Conservation (phyloP, 129 eudicot genomes). For the Erigeron canadensis region DNA sequence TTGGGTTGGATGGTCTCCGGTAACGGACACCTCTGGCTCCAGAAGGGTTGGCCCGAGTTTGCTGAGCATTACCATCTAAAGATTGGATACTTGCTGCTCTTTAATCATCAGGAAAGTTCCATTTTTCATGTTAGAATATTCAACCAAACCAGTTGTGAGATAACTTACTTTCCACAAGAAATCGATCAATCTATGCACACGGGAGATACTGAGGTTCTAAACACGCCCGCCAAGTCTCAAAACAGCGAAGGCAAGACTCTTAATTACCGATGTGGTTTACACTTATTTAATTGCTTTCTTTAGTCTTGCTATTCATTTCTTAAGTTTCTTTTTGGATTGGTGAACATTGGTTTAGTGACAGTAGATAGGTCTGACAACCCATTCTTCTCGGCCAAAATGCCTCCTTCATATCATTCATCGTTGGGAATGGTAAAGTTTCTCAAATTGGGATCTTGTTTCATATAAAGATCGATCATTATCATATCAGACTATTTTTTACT, state of each 20-base stretch:
- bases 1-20: constrained; percentile 21
- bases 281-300: too few relatives aligned
- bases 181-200: too few relatives aligned
- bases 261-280: too few relatives aligned
- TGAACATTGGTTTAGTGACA: too few relatives aligned
- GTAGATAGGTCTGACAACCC: not conserved
- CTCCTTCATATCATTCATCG: not conserved
- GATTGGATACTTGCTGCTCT: constrained; percentile 10
- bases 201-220: too few relatives aligned
- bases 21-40: constrained; percentile 15
- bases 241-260: too few relatives aligned
- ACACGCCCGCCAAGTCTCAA: too few relatives aligned
- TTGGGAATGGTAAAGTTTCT: not conserved
- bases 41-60: constrained; percentile 32
- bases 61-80: constrained; percentile 5
- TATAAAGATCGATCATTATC: not conserved
- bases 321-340: too few relatives aligned
- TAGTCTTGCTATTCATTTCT: too few relatives aligned
- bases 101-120: constrained; percentile 2
- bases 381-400: not conserved
- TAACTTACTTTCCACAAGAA: not conserved
- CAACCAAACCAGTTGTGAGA: constrained; percentile 7
- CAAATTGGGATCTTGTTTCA: not conserved
- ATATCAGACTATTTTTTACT: not conserved
- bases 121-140: constrained; percentile 14